These are phyloP conservation scores for Venturia aucupariae DNA, from an alignment of 2,329 filamentous ascomycete genomes.

Conservation along the genomic window DNA sequence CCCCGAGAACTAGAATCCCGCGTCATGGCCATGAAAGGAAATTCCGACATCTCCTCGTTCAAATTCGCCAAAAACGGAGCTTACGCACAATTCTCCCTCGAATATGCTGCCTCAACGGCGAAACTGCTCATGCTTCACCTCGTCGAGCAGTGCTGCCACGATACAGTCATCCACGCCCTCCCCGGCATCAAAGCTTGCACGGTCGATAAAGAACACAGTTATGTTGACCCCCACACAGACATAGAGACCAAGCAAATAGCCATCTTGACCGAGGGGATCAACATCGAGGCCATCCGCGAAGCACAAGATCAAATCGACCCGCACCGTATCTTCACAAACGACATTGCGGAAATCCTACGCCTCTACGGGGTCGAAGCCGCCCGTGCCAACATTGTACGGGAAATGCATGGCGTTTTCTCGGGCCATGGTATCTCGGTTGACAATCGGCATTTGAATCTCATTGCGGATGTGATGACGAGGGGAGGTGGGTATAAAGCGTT, in stretches of 20 bases:
- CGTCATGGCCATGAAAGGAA: conserved; percentile 48
- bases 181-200: conserved; percentile 65
- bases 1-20: conserved; percentile 50
- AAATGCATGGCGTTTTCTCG: conserved; percentile 77
- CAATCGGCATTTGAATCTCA: conserved; percentile 84
- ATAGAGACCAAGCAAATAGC: conserved; percentile 32
- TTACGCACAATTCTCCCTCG: conserved; percentile 73
- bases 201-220: conserved; percentile 44
- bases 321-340: conserved; percentile 81
- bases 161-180: conserved; percentile 81
- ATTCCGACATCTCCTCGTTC: conserved; percentile 64
- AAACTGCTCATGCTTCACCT: conserved; percentile 91
- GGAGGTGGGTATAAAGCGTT: conserved; percentile 84
- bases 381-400: conserved; percentile 74
- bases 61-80: conserved; percentile 64
- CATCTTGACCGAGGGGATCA: conserved; percentile 76
- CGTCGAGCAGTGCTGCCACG: conserved; percentile 70
- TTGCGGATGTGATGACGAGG: conserved; percentile 97
- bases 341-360: conserved; percentile 73
- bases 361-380: conserved; percentile 92
- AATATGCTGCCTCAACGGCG: conserved; percentile 68
- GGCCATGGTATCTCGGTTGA: conserved; percentile 91
- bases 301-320: conserved; percentile 80
- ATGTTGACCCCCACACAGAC: conserved; percentile 40
- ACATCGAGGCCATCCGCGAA: conserved; percentile 82